Percentiles rank a stretch among this genome's conserved stretches.
phyloP scores from a whole-genome alignment of 2,329 filamentous ascomycete genomes.

The Phoma sp. region DNA sequence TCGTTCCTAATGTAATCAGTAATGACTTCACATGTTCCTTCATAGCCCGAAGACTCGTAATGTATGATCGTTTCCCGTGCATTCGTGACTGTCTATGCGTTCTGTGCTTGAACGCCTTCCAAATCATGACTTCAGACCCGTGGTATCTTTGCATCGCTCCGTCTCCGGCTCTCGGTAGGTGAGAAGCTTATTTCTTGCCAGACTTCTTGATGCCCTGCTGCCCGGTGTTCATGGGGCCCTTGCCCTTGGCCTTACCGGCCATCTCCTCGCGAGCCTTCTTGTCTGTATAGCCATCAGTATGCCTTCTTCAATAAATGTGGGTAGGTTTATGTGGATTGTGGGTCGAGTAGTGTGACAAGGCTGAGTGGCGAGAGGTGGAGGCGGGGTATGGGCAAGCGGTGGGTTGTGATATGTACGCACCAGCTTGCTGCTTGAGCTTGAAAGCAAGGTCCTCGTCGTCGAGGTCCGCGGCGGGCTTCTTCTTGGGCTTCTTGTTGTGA shows the following conservation, averaged over 20 bases:
- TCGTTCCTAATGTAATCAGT: background rate
- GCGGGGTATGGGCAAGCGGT: background rate
- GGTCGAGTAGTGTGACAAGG: background rate
- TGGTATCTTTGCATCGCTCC: slow-evolving; percentile 33
- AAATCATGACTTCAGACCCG: slow-evolving; percentile 31
- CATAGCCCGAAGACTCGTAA: background rate
- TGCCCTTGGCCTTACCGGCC: slow-evolving; percentile 81
- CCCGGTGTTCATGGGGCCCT: slow-evolving; percentile 86
- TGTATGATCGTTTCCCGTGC: slow-evolving; percentile 21
- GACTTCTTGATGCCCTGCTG: slow-evolving; percentile 96
- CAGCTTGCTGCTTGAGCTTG: slow-evolving; percentile 83
- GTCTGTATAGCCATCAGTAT: slow-evolving; percentile 43
- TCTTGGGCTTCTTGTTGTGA: slow-evolving; percentile 81
- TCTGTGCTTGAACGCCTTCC: slow-evolving; percentile 26
- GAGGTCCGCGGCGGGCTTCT: slow-evolving; percentile 72
- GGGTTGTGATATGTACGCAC: slow-evolving; percentile 60
- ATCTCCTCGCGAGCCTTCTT: slow-evolving; percentile 71
- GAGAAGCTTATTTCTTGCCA: slow-evolving; percentile 77
- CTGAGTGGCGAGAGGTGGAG: background rate
- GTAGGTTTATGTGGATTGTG: background rate
- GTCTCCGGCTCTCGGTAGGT: background rate
- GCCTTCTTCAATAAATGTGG: background rate
- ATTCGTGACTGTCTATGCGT: slow-evolving; percentile 26
- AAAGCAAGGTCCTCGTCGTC: slow-evolving; percentile 88
- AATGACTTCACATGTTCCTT: background rate